Percentiles rank a stretch among this genome's conserved stretches.
Conservation (phyloP, 257 asterid genomes). For the Salvia rosmarinus region DNA sequence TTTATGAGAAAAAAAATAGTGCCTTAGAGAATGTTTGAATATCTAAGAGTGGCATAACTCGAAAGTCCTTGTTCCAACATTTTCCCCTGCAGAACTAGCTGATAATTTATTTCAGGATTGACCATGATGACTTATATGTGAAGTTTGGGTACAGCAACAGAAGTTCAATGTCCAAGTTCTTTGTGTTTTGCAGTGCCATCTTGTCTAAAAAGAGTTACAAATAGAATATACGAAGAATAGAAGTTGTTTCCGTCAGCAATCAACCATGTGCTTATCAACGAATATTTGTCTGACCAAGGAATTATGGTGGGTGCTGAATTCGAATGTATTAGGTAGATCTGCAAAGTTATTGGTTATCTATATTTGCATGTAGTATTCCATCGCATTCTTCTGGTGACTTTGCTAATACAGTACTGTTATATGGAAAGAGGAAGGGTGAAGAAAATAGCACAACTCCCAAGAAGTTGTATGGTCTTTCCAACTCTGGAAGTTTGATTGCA, state of each 20-base stretch:
- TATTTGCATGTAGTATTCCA: not conserved
- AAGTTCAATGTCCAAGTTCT: slow-evolving; percentile 11
- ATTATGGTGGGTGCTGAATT: slow-evolving; percentile 66
- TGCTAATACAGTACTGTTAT: not conserved
- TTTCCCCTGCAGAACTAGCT: not conserved
- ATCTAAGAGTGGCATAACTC: not conserved
- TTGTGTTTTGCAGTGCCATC: slow-evolving; percentile 78
- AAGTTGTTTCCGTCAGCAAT: slow-evolving; percentile 76
- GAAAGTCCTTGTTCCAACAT: not conserved
- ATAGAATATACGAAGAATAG: slow-evolving; percentile 59
- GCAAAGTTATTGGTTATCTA: not conserved
- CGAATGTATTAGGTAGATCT: not conserved
- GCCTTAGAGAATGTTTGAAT: not conserved
- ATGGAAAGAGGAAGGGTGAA: slow-evolving; percentile 3
- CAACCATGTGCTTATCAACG: slow-evolving; percentile 94
- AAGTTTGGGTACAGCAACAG: not conserved
- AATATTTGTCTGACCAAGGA: slow-evolving; percentile 89
- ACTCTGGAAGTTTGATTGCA: not conserved
- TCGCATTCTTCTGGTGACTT: not conserved
- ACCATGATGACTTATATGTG: not conserved
- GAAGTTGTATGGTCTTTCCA: not conserved
- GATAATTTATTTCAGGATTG: not conserved
- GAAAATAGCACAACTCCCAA: not conserved
- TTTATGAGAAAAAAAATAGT: not conserved
- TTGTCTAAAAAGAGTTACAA: slow-evolving; percentile 70